Evolutionary conservation across 2,329 filamentous ascomycete genomes (phyloP), one percentile per base, ranked within the genome.

Genomic region (Penicillium sp.): DNA sequence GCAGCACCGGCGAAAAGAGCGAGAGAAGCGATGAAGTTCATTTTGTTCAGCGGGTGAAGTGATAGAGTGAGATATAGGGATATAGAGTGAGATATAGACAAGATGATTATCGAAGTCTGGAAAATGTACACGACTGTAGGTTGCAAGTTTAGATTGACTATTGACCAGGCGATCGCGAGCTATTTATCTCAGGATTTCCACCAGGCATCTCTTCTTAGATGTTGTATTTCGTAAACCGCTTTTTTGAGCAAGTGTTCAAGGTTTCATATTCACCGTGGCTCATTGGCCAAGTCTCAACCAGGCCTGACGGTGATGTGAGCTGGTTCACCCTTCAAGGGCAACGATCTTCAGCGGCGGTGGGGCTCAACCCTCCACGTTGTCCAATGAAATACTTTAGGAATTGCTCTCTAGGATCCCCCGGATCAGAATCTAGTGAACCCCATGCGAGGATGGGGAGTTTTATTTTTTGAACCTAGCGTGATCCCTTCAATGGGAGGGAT

Each of bases 11-110:
- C 64, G 28, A 75, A 61, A 14, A 68, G 52, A 33, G 59, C 38
- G 10, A 71, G 30, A 6, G 66, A 52, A 37, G 65, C 30, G 19
- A 69, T n/a, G 52, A 54, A 67, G 52, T 69, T 70, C 71, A 73
- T 73, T 45, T 55, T 72, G 59, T 38, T 38, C n/a, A 48, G 11
- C n/a, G 28, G 11, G n/a, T 14, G 5, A 8, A 10, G 37, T 37
- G n/a, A 48, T 6, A 30, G 51, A 40, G n/a, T n/a, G 11, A 22
- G 33, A 30, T 35, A 40, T 49, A 11, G 2, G 19, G 19, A 22
- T 49, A 33, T 6, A 30, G 51, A 40, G n/a, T n/a, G 11, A 22
- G 33, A 30, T 35, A 40, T 49, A 11, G 2, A 48, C 37, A 59
- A 54, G 30, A 46, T 38, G n/a, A n/a, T 30, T 33, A 40, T 42